Evolutionary conservation across 371 early-diverging fungal species (phyloP).

Genomic region (Actinomucor elegans): DNA sequence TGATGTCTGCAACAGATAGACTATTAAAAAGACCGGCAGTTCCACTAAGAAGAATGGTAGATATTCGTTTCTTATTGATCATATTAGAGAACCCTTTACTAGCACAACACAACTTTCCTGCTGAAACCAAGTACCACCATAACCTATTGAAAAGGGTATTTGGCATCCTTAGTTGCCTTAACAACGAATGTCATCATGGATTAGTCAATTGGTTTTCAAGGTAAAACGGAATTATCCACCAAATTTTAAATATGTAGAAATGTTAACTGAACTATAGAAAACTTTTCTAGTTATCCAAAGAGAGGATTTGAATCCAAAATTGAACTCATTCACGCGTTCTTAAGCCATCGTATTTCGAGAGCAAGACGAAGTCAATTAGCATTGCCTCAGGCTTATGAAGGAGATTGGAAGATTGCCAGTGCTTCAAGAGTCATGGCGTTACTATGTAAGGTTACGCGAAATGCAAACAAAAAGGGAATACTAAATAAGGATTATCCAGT

Average conservation of each 20-base stretch:
- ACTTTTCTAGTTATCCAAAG: slow-evolving; percentile 50
- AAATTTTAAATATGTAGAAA: slow-evolving; percentile 70
- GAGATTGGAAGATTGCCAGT: slow-evolving; percentile 85
- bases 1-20: slow-evolving; percentile 79
- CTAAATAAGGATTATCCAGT: slow-evolving; percentile 34
- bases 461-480: too few species aligned
- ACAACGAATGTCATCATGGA: slow-evolving; percentile 76
- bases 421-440: slow-evolving; percentile 89
- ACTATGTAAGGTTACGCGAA: slow-evolving; percentile 53
- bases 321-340: slow-evolving; percentile 77
- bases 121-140: slow-evolving; percentile 73
- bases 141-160: slow-evolving; percentile 69
- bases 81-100: slow-evolving; percentile 84
- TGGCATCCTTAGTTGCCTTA: slow-evolving; percentile 72
- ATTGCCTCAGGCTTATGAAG: slow-evolving; percentile 56
- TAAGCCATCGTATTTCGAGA: slow-evolving; percentile 74
- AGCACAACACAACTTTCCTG: slow-evolving; percentile 60
- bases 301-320: slow-evolving; percentile 70
- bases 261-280: slow-evolving; percentile 8
- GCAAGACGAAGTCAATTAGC: slow-evolving; percentile 47
- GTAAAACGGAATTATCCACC: slow-evolving; percentile 61
- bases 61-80: slow-evolving; percentile 80
- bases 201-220: slow-evolving; percentile 78
- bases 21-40: slow-evolving; percentile 79
- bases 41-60: slow-evolving; percentile 50